Conservation (phyloP, 2,329 filamentous ascomycete species). For the Hypoxylon sp. region DNA sequence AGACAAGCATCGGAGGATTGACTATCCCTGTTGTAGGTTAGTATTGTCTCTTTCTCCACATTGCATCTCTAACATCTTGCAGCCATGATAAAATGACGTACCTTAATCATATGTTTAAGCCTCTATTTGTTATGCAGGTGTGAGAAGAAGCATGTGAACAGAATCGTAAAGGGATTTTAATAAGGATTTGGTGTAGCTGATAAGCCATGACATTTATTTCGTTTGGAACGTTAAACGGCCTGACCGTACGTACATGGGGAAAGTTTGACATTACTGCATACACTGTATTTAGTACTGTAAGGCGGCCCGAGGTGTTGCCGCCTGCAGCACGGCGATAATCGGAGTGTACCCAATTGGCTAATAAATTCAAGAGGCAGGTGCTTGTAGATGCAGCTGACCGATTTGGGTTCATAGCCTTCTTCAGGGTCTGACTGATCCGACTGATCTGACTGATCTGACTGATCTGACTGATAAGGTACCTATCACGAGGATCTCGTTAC, state of each 20-base stretch:
- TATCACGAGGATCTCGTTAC: constrained; percentile 30
- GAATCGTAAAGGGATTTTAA: not conserved
- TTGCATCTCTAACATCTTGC: not conserved
- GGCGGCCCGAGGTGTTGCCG: constrained; percentile 16
- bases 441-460: no score
- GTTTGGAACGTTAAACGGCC: not conserved
- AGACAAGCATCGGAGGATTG: constrained; percentile 19
- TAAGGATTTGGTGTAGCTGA: not conserved
- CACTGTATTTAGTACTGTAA: constrained; percentile 9
- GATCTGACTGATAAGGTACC: constrained; percentile 35
- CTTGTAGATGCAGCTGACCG: constrained; percentile 37
- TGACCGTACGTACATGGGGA: not conserved
- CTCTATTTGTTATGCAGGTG: no score
- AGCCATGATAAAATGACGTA: constrained; percentile 4
- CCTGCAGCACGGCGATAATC: constrained; percentile 27
- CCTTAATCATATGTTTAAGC: not conserved
- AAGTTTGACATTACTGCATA: constrained; percentile 1
- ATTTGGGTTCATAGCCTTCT: constrained; percentile 24
- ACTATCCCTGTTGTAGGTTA: constrained; percentile 30
- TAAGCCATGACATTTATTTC: not conserved
- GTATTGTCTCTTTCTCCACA: constrained; percentile 27
- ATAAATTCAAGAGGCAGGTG: constrained; percentile 12
- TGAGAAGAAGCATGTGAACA: not conserved
- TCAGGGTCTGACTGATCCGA: constrained; percentile 25
- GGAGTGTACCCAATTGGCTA: constrained; percentile 31